Evolutionary conservation across 306 rosid genomes (phyloP).

Genomic region (Glycine soja): DNA sequence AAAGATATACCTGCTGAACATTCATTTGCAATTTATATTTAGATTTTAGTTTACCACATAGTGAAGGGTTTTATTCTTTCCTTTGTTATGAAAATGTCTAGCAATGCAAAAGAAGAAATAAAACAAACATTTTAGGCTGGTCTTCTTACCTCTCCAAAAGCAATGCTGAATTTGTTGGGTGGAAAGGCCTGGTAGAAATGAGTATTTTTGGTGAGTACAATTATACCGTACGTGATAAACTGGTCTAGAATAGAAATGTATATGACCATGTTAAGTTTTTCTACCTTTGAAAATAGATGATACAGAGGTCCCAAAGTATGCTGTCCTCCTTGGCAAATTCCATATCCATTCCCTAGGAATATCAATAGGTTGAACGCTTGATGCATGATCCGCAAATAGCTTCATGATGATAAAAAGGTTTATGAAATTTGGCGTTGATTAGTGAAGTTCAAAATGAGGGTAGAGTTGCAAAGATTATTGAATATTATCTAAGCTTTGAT

Average conservation of each 20-base stretch:
- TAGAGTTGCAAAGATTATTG: slow-evolving; percentile 29
- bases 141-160: slow-evolving; percentile 95
- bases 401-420: slow-evolving; percentile 52
- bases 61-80: slow-evolving; percentile 20
- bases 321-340: slow-evolving; percentile 84
- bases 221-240: slow-evolving; percentile 14
- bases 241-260: slow-evolving; percentile 41
- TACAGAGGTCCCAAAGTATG: slow-evolving; percentile 90
- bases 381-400: slow-evolving; percentile 87
- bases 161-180: slow-evolving; percentile 86
- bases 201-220: slow-evolving; percentile 45
- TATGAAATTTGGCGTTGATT: slow-evolving; percentile 38
- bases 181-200: slow-evolving; percentile 67
- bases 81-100: slow-evolving; percentile 21
- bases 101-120: slow-evolving; percentile 31
- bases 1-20: slow-evolving; percentile 25
- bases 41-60: slow-evolving; percentile 19
- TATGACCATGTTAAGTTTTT: slow-evolving; percentile 26
- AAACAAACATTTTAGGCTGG: slow-evolving; percentile 30
- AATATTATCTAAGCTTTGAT: slow-evolving; percentile 27
- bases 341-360: slow-evolving; percentile 91
- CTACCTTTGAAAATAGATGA: slow-evolving; percentile 78
- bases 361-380: slow-evolving; percentile 72
- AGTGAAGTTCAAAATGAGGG: slow-evolving; percentile 39
- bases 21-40: slow-evolving; percentile 4